Evolutionary conservation across 495 filamentous ascomycete genomes (phyloP), one percentile per base, ranked within the genome.

Genomic region (Acidiella bohemica): DNA sequence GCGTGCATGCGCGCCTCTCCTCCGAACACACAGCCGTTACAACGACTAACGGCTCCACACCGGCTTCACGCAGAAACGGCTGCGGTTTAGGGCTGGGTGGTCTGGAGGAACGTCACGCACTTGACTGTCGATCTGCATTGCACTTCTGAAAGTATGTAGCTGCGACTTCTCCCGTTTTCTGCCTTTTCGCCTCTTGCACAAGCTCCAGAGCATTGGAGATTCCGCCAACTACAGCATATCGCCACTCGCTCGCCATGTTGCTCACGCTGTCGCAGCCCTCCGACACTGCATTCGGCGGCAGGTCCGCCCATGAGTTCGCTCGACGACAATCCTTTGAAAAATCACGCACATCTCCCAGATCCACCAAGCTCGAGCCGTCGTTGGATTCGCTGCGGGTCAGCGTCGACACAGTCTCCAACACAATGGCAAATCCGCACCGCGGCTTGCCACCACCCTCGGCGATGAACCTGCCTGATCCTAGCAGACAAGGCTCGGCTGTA

Each of bases 371-470:
- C 50, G 67, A 67, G 55, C 66, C 54, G 59, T 58, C 47, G n/a
- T 26, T 54, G 59, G 57, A 46, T 42, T 37, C 55, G 53, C 54
- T 62, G 55, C 64, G 57, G 51, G 56, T 41, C 53, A 57, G 56
- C 53, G 45, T 44, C 42, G 42, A 52, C 32, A n/a, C n/a, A n/a
- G n/a, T n/a, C n/a, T 14, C 33, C 26, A 36, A 42, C 40, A 55
- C 59, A 59, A 82, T 83, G 78, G 72, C 76, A 51, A 76, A 70
- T 56, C 72, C 76, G 61, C 80, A 84, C 65, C 73, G 80, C 59
- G 76, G 76, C 55, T 63, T 85, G 65, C 80, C 80, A 57, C 77
- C 71, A 41, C 80, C 78, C 59, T 71, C 74, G 56, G 75, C 76
- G 59, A 76, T 84, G 75, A 72, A 75, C 53, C 32, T 81, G 53